Conservation (phyloP, 495 filamentous ascomycete genomes). For the Penicillium longicatenatum region DNA sequence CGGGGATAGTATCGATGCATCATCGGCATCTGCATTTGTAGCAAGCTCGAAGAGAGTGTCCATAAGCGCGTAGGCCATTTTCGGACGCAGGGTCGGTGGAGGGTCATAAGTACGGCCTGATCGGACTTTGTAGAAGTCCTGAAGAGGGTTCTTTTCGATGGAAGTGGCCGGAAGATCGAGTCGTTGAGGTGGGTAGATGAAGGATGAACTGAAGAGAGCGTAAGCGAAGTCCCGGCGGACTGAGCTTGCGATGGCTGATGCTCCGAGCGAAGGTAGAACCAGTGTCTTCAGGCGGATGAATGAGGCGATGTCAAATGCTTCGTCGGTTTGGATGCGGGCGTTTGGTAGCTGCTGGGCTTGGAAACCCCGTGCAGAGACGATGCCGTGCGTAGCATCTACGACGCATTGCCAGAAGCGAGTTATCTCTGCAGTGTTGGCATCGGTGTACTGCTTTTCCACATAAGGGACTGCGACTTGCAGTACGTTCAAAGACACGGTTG, state of each 20-base stretch:
- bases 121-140: slow-evolving; percentile 63
- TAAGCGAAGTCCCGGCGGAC: slow-evolving; percentile 71
- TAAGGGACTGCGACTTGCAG: slow-evolving; percentile 65
- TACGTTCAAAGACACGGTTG: slow-evolving; percentile 66
- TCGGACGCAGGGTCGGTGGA: slow-evolving; percentile 60
- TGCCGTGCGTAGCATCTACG: slow-evolving; percentile 41
- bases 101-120: slow-evolving; percentile 71
- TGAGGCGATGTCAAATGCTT: slow-evolving; percentile 77
- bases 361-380: slow-evolving; percentile 42
- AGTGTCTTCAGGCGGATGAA: slow-evolving; percentile 69
- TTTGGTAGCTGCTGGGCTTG: slow-evolving; percentile 31
- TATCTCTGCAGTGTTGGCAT: slow-evolving; percentile 31
- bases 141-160: slow-evolving; percentile 55
- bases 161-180: slow-evolving; percentile 58
- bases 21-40: slow-evolving; percentile 10
- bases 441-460: slow-evolving; percentile 52
- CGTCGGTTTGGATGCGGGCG: slow-evolving; percentile 40
- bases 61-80: slow-evolving; percentile 78
- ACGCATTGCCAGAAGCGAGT: slow-evolving; percentile 45
- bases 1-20: slow-evolving; percentile 19
- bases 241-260: slow-evolving; percentile 60
- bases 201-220: slow-evolving; percentile 78
- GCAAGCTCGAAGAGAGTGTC: slow-evolving; percentile 76
- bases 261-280: slow-evolving; percentile 74
- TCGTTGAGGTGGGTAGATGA: slow-evolving; percentile 71